A percentile compares a stretch with the other conserved stretches of the same genome.
phyloP scores from a whole-genome alignment of 192 early-diverging fungal genomes.

The Kickxella alabastrina region DNA sequence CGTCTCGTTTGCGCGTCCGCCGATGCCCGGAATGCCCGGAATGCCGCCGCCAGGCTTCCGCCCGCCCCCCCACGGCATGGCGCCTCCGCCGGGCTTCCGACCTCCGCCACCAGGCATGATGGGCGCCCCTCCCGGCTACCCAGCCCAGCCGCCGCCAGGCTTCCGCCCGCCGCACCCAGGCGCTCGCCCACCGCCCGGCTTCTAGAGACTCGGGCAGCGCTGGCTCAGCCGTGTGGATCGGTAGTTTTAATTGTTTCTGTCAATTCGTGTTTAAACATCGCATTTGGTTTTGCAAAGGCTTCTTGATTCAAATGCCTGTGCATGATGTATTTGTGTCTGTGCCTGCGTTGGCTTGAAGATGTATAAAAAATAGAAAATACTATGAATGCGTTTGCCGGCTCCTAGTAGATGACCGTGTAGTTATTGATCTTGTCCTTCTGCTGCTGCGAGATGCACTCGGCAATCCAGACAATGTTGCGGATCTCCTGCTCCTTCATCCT shows the following conservation, averaged over 20 bases:
- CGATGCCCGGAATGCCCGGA: conserved; percentile 55
- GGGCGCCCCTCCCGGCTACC: too few species aligned
- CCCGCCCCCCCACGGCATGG: conserved; percentile 56
- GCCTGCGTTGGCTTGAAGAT: too few species aligned
- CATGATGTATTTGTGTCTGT: too few species aligned
- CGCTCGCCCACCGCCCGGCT: conserved; percentile 28
- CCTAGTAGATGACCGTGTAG: conserved; percentile 88
- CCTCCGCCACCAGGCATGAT: conserved; percentile 30
- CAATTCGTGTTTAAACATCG: too few species aligned
- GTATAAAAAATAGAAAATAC: neutral
- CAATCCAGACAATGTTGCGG: conserved; percentile 97
- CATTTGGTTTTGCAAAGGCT: neutral
- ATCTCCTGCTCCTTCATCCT: conserved; percentile 99
- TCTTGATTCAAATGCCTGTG: too few species aligned
- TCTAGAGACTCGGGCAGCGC: conserved; percentile 1
- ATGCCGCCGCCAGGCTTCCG: conserved; percentile 65
- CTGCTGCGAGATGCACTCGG: conserved; percentile 97
- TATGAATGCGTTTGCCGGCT: neutral
- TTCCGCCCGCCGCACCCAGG: conserved; percentile 43
- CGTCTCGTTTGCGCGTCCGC: conserved; percentile 73
- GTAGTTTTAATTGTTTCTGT: neutral
- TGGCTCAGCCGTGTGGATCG: too few species aligned
- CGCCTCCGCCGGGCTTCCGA: conserved; percentile 41
- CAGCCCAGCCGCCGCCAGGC: conserved; percentile 53
- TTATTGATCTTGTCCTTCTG: conserved; percentile 94